Conservation (phyloP, 2,329 filamentous ascomycete genomes). For the Lasiodiplodia sp. region DNA sequence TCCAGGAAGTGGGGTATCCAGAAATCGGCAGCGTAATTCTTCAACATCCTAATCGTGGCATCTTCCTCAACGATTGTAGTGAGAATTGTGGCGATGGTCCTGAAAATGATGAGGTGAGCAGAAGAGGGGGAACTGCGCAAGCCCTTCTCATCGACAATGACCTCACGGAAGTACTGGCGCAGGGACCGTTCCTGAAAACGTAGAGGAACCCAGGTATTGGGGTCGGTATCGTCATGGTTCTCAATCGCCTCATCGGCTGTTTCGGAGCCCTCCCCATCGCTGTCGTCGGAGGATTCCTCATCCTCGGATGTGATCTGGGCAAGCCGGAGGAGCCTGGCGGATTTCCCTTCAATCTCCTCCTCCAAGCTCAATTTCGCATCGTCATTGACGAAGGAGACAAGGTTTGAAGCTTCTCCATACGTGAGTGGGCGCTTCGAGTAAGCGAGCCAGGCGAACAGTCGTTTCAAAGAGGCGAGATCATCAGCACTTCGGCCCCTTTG, state of each 20-base stretch:
- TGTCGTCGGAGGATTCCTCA: constrained; percentile 32
- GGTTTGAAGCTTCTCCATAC: constrained; percentile 33
- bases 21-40: constrained; percentile 31
- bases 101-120: constrained; percentile 36
- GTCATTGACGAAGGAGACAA: constrained; percentile 32
- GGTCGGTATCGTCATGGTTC: constrained; percentile 28
- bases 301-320: constrained; percentile 25
- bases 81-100: constrained; percentile 26
- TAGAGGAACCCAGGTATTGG: constrained; percentile 31
- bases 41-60: constrained; percentile 6
- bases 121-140: constrained; percentile 33
- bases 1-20: constrained; percentile 35
- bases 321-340: constrained; percentile 36
- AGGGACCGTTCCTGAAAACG: constrained; percentile 38
- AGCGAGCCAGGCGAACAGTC: constrained; percentile 37
- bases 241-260: constrained; percentile 30
- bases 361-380: constrained; percentile 35
- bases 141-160: constrained; percentile 31
- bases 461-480: constrained; percentile 35
- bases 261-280: constrained; percentile 30
- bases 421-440: constrained; percentile 36
- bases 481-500: constrained; percentile 33
- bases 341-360: constrained; percentile 36
- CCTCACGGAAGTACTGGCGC: constrained; percentile 36
- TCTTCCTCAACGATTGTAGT: constrained; percentile 5